Base-by-base conservation (phyloP, 75 land plant genomes). In the Isoetes taiwanensis region DNA sequence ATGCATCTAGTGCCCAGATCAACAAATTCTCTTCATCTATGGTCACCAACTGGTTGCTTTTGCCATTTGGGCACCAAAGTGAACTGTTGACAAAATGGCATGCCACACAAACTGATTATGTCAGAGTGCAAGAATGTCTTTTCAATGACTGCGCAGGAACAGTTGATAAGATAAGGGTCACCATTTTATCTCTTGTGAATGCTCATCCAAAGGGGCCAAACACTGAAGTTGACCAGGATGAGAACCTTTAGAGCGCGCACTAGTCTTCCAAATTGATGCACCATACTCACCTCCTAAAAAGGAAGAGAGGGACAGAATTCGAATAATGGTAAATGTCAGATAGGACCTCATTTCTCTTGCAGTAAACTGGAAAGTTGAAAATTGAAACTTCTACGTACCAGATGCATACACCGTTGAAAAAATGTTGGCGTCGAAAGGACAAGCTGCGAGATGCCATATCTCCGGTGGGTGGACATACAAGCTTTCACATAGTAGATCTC, bases 361-460 rank as follows among this genome's bases (percentile, higher is more conserved):
- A 55, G 3, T 37, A 14, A 55, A 55, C 30, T 17, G 57, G 8
- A 57, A 41, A 26, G 41, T 16, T 17, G 14, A 26, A 20, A 27
- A n/a, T 57, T 20, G 6, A 24, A 40, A 32, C 20, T 32, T 21
- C 3, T 1, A 26, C 57, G 50, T 73, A 88, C 98, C 96, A 52
- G 90, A 73, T 4, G 84, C 78, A 65, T 69, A 84, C 10, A 82
- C 99, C 29, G 96, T 84, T 2, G 99, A 76, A 50, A 94, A 80
- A 20, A 88, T 76, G 2, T 76, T 73, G 5, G 74, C 72, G 69
- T 94, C 78, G 54, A 77, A 94, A 1, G 96, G 99, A 54, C 96
- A 94, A 1, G 84, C 78, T 30, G 81, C 70, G 37, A 94, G 81
- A 41, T 88, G 84, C 99, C 99, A 94, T 42, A 94, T 89, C 78